Base-by-base conservation (phyloP, 1,284 basidiomycete species). In the Anthracocystis setariae region DNA sequence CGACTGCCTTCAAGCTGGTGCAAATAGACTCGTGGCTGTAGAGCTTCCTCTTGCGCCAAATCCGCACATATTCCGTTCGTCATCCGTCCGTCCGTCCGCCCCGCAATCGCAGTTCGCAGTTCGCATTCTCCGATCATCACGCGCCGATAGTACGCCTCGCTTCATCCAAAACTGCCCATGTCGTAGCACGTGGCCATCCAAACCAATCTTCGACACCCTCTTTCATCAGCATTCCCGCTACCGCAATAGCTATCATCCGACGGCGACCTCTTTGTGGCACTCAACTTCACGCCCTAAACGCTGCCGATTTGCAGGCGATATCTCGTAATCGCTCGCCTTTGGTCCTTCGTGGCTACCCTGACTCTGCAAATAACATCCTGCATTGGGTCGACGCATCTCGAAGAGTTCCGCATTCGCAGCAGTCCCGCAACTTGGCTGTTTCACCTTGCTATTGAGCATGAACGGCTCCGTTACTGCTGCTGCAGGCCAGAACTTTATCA, bases 381-480 rank as follows among this genome's bases (percentile, higher is more conserved):
- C 44, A 45, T 53, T 46, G 32, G 18, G 18, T 55, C 50, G 35
- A 24, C 23, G 29, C 35, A 42, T 40, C 33, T 29, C 23, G 21
- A n/a, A 49, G 47, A 33, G 43, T 46, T 33, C 48, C 27, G 50
- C 47, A 55, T 57, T 24, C 46, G 53, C 42, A 51, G 38, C 52
- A 46, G n/a, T 15, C 32, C 3, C 33, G 40, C 35, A 24, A 18
- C 7, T 25, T 21, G 43, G 23, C 4, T 40, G 25, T 49, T 29
- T 35, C 48, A 5, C 27, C 50, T 46, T 25, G 46, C 54, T 46
- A 50, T 47, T 46, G 64, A 68, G 65, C 46, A 73, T 73, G 71
- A 73, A 47, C 71, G 71, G 71, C 46, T 52, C 61, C 23, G 71
- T 56, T 15, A 73, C 71, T 54, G 66, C 71, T 47, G 46, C 66